Percentiles rank a stretch among this genome's conserved stretches.
Evolutionary conservation across 2,329 filamentous ascomycete genomes (phyloP).

Genomic region (Talaromyces marneffei): DNA sequence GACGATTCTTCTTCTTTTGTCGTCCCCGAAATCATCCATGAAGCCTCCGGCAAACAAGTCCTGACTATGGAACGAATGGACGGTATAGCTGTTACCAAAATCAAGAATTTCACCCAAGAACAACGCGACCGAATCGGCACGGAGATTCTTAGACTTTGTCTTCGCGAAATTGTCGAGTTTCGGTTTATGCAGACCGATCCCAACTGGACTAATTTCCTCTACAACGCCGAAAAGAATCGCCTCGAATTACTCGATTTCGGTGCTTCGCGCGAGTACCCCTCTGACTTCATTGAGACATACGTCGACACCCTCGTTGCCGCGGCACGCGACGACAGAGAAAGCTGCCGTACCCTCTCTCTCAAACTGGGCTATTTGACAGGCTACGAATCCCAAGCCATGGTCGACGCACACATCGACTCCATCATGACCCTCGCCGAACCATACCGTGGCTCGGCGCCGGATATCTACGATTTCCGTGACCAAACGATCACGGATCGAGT

Average conservation of each 20-base stretch:
- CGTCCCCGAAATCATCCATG: constrained; percentile 69
- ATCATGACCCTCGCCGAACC: constrained; percentile 89
- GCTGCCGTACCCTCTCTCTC: constrained; percentile 63
- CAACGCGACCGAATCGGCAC: constrained; percentile 96
- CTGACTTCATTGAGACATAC: constrained; percentile 73
- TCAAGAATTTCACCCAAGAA: constrained; percentile 66
- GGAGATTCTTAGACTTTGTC: constrained; percentile 82
- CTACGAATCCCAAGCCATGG: constrained; percentile 76
- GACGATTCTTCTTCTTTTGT: constrained; percentile 68
- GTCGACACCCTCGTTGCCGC: constrained; percentile 75
- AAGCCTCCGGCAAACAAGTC: constrained; percentile 79
- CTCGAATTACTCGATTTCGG: constrained; percentile 95
- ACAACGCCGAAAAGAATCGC: constrained; percentile 64
- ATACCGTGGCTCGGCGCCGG: constrained; percentile 68
- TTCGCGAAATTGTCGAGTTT: constrained; percentile 91
- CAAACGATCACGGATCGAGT: constrained; percentile 97
- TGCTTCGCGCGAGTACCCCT: constrained; percentile 78
- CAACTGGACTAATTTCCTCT: constrained; percentile 99
- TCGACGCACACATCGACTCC: constrained; percentile 81
- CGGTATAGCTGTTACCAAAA: constrained; percentile 77
- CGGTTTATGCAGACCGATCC: constrained; percentile 98
- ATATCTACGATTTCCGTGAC: constrained; percentile 83
- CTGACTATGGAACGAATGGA: constrained; percentile 90
- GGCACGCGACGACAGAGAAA: constrained; percentile 59
- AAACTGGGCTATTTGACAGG: constrained; percentile 88